Base-by-base conservation (phyloP, 2,329 filamentous ascomycete species). In the Parastagonospora avenae region DNA sequence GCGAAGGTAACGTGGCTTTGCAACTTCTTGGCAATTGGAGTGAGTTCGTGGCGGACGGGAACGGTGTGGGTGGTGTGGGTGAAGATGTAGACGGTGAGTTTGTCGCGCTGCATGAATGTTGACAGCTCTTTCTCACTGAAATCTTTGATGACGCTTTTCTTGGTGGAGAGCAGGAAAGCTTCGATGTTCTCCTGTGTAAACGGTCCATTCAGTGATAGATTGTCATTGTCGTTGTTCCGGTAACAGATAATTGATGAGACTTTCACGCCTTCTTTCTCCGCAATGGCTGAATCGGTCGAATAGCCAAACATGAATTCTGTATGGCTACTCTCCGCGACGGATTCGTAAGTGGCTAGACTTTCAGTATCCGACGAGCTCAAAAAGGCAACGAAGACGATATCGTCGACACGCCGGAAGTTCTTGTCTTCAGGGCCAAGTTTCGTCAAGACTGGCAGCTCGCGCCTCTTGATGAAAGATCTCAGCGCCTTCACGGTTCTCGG, bases 71-170 rank as follows among this genome's bases (percentile, higher is more conserved):
- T 45, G 1, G 41, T 50, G 5, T 46, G 9, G 11, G 41, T 43
- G 55, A 66, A 66, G 37, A 64, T 52, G 49, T 66, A 66, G 15
- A 49, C 42, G 4, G 58, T 52, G 14, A 65, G 54, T 54, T 64
- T 66, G 19, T 42, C 51, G 15, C 44, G 49, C 57, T 67, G 44
- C 59, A 64, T 58, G 33, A 55, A 67, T 10, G 33, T 29, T 10
- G 62, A 59, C 11, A 63, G 52, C n/a, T 52, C 53, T 27, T 53
- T 54, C 41, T 65, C 60, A 6, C 36, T 49, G 28, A 63, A 56
- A 8, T 51, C 45, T 3, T 44, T 46, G 11, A 57, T 54, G 5
- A 45, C 33, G 16, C 15, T 38, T 7, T n/a, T 32, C 8, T 14
- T 28, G 4, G 48, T 45, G 2, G 24, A 29, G 5, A 24, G 15